Base-by-base conservation (phyloP, 1,139 yeast species). In the Blastobotrys illinoisensis region DNA sequence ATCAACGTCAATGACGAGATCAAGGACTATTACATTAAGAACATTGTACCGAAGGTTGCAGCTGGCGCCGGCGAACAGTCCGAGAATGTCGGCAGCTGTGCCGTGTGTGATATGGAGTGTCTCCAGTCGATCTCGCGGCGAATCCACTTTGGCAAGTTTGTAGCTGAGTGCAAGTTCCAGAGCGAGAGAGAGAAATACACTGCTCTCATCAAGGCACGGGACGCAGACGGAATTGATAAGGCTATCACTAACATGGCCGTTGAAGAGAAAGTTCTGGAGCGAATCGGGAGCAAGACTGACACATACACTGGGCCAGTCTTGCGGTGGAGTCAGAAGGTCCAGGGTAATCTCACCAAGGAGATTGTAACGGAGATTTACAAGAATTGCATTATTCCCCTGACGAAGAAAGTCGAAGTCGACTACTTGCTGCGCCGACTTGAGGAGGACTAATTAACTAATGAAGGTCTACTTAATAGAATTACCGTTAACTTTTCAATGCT, bases 91-190 rank as follows among this genome's bases (percentile, higher is more conserved):
- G 99, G 99, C 0, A 86, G 95, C 23, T 89, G 95, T 46, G 86
- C 96, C 1, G 75, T 83, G 44, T 78, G 89, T 61, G 99, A 93
- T 67, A 86, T 93, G 57, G 96, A 87, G 62, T 82, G 88, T 62
- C 77, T 93, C 60, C 97, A 91, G 70, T 85, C 96, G 4, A 74
- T 93, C 50, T 87, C 96, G n/a, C 79, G 99, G 65, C 80, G 99
- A 67, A 89, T 93, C 62, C 99, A 93, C 72, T 93, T 93, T 72
- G 99, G 98, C 52, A 88, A 87, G 71, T 93, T 93, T 74, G 99
- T 93, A 5, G 99, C 99, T 5, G 99, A 93, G 69, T 86, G 96
- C 46, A 93, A 93, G 72, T 93, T 82, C 69, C 85, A 79, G 64
- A 72, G 77, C 26, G 95, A 91, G 61, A 79, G 76, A 47, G 88